Percentiles rank a stretch among this genome's conserved stretches.
These are phyloP conservation scores for Parmelia sp. DNA, from an alignment of 495 filamentous ascomycete species.

Conservation along the genomic window DNA sequence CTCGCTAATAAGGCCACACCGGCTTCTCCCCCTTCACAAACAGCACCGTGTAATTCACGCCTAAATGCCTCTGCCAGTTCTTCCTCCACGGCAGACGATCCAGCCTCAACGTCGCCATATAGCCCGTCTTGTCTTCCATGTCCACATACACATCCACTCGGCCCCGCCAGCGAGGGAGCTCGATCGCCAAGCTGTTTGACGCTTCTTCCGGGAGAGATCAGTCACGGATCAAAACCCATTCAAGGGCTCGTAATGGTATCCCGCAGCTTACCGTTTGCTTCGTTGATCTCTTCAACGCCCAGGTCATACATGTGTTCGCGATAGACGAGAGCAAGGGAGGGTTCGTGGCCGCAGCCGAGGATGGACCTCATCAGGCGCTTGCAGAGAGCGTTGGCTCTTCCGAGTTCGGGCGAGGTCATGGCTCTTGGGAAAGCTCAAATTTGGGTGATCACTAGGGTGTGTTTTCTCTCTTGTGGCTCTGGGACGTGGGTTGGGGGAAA, in stretches of 20 bases:
- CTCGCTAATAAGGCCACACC: no score
- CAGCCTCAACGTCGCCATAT: constrained; percentile 3
- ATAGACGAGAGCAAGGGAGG: background rate
- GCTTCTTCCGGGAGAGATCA: background rate
- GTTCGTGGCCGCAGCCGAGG: background rate
- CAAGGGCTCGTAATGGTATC: background rate
- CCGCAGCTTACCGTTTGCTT: background rate
- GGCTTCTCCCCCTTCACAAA: no score
- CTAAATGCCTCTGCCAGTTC: background rate
- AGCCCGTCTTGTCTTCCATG: background rate
- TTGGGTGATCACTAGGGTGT: no score
- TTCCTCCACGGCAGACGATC: background rate
- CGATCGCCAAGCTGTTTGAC: background rate
- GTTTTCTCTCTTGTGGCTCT: no score
- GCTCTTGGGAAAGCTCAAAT: no score
- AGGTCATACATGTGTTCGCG: background rate
- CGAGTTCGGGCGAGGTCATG: no score
- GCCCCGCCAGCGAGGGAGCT: constrained; percentile 5
- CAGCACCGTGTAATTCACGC: background rate
- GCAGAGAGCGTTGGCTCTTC: no score
- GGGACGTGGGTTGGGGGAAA: no score
- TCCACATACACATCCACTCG: constrained; percentile 9
- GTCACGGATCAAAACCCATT: background rate
- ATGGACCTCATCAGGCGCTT: no score
- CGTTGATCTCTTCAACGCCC: background rate